These are phyloP conservation scores for Lichtheimia ornata DNA, from an alignment of 371 early-diverging fungal species.

Conservation along the genomic window DNA sequence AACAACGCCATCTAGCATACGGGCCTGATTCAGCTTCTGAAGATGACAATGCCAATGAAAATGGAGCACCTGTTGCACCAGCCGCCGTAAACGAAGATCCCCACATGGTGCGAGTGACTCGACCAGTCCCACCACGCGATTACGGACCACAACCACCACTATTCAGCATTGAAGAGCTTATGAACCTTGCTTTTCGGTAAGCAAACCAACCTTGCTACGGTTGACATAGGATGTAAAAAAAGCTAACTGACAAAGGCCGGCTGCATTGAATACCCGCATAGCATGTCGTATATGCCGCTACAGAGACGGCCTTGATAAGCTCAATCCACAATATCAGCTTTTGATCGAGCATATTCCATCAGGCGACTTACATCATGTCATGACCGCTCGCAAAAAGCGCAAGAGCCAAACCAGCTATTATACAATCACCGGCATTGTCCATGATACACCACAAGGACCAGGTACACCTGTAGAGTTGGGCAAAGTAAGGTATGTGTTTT, in stretches of 20 bases:
- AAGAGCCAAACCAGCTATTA: constrained; percentile 75
- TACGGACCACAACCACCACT: constrained; percentile 33
- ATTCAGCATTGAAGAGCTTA: constrained; percentile 27
- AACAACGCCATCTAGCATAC: constrained; percentile 1
- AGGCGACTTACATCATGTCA: constrained; percentile 45
- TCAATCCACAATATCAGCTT: constrained; percentile 76
- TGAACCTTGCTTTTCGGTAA: constrained; percentile 44
- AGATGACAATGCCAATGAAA: constrained; percentile 9
- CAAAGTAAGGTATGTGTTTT: constrained; percentile 57
- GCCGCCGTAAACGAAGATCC: constrained; percentile 11
- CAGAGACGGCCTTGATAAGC: constrained; percentile 68
- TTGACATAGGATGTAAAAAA: neutral
- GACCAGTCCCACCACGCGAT: constrained; percentile 41
- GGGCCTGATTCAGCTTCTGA: constrained; percentile 12
- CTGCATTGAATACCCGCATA: constrained; percentile 72
- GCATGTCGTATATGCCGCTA: constrained; percentile 77
- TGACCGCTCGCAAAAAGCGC: constrained; percentile 74
- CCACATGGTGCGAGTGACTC: constrained; percentile 36
- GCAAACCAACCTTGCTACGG: neutral
- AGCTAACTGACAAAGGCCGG: constrained; percentile 51
- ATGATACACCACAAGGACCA: constrained; percentile 13
- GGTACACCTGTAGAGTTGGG: constrained; percentile 41
- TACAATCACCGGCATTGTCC: constrained; percentile 56
- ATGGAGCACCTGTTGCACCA: constrained; percentile 14
- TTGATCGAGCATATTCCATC: constrained; percentile 68